Base-by-base conservation (phyloP, 208 protist genomes). In the Leptomonas seymouri region DNA sequence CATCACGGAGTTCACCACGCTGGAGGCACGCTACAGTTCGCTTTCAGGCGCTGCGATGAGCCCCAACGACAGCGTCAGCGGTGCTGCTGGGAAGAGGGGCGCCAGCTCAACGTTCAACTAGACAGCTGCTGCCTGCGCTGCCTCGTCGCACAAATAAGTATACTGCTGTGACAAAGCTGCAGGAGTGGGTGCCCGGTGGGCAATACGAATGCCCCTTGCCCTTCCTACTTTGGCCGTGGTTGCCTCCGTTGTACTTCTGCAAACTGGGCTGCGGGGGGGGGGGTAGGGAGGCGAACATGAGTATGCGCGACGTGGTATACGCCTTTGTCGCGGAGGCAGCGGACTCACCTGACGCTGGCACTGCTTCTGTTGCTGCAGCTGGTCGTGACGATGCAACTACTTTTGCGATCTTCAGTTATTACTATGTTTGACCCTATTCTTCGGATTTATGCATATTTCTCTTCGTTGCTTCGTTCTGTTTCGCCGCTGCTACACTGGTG, bases 201-300 rank as follows among this genome's bases (percentile, higher is more conserved):
- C 65, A 71, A 5, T 70, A 76, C 54, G 59, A 57, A 41, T 67
- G 71, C 63, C 68, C 50, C 12, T 86, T 86, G 44, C 28, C 59
- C 0, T 31, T 80, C 3, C 27, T 21, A 12, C 68, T 86, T 12
- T 66, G 76, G n/a, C 76, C 73, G 64, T 82, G 81, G 69, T 51
- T 78, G 44, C 66, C 81, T 2, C 81, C 66, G 20, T 86, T 72
- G 23, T 74, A 78, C 64, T 76, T 61, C 53, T 74, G 69, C 50
- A 49, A 70, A 16, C 58, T 41, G 23, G 20, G n/a, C 18, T 30
- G 34, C 42, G 65, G 21, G 11, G 36, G 67, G n/a, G 48, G 39
- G 20, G 39, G 44, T 7, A 67, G 21, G 11, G 36, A 70, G n/a
- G 48, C 46, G 20, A 28, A 49, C 12, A 67, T 62, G 39, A 34